Evolutionary conservation across 2,329 filamentous ascomycete genomes (phyloP).

Genomic region (Phoma herbarum): DNA sequence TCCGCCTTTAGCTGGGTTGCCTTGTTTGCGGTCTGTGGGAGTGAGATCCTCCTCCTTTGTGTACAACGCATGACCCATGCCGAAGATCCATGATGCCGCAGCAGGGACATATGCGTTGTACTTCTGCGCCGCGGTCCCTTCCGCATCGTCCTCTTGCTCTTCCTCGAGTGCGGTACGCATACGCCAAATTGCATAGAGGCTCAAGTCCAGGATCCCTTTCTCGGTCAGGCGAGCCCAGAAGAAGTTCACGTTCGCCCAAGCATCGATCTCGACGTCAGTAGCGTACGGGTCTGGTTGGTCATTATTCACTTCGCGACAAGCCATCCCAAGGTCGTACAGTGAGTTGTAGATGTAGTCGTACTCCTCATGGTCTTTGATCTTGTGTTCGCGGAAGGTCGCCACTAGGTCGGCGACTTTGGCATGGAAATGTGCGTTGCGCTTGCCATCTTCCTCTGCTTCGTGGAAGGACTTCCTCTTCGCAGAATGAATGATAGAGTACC

Average conservation of each 20-base stretch:
- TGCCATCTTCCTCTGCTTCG: conserved; percentile 3
- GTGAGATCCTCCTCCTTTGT: conserved; percentile 40
- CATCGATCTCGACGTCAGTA: conserved; percentile 36
- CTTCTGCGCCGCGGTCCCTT: conserved; percentile 33
- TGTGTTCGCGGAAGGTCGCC: conserved; percentile 37
- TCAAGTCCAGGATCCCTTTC: conserved; percentile 27
- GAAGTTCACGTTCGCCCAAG: conserved; percentile 46
- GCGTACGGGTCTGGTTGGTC: conserved; percentile 36
- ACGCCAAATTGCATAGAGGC: conserved; percentile 41
- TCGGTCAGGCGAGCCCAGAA: conserved; percentile 40
- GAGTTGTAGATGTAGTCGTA: conserved; percentile 33
- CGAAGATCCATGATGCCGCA: conserved; percentile 43
- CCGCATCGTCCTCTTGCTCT: conserved; percentile 24
- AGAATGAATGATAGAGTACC: conserved; percentile 45
- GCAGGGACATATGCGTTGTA: conserved; percentile 41
- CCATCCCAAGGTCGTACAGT: conserved; percentile 36
- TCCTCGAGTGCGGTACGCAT: conserved; percentile 43
- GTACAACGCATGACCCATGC: conserved; percentile 32
- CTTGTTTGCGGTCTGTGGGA: conserved; percentile 35
- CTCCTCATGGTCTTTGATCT: conserved; percentile 28
- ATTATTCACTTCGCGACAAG: conserved; percentile 43
- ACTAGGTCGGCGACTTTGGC: conserved; percentile 35
- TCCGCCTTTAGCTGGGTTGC: conserved; percentile 42
- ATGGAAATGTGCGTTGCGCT: conserved; percentile 19
- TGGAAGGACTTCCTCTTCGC: conserved; percentile 36